Base-by-base conservation (phyloP, 2,329 filamentous ascomycete species). In the Dactylonectria macrodidyma region DNA sequence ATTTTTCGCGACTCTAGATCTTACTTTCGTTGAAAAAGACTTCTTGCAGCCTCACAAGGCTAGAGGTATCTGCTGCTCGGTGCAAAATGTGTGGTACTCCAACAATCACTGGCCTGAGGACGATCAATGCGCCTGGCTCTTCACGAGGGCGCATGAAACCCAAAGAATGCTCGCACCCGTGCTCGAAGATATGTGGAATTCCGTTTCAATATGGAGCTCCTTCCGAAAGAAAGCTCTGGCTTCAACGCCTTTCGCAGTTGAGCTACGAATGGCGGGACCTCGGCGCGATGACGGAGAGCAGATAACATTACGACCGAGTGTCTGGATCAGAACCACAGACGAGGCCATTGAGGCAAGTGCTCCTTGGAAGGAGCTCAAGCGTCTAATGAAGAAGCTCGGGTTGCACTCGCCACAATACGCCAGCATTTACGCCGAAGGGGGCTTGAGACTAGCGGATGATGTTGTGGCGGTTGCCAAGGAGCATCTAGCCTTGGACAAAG, bases 301-400 rank as follows among this genome's bases (percentile, higher is more conserved):
- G 5, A 12, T 63, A 6, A n/a, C 26, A 3, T 1, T 58, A 0
- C 33, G 5, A 5, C 52, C 61, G 0, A 63, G 52, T 22, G 6
- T 63, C 8, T 63, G 61, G 61, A 63, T 63, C 7, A 50, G 61
- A 51, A 63, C 33, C 1, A 63, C 54, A 0, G 30, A 63, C 33
- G 61, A 41, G 2, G 54, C 61, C 4, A 63, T 63, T 26, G 16
- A 19, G 0, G 30, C 36, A 1, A 33, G 11, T 1, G 36, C 19
- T 24, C 44, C 33, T 3, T 63, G 52, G 61, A 58, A 63, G 3
- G 58, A 11, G 1, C n/a, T 63, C 1, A 26, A 46, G 2, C 36
- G 41, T 4, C 1, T 44, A 10, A 16, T 63, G 19, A 10, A 33
- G 1, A 30, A n/a, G 6, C 61, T 63, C 1, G 52, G 61, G 1